phyloP scores from a whole-genome alignment of 331 rosid species.

The Rosa hybrid region DNA sequence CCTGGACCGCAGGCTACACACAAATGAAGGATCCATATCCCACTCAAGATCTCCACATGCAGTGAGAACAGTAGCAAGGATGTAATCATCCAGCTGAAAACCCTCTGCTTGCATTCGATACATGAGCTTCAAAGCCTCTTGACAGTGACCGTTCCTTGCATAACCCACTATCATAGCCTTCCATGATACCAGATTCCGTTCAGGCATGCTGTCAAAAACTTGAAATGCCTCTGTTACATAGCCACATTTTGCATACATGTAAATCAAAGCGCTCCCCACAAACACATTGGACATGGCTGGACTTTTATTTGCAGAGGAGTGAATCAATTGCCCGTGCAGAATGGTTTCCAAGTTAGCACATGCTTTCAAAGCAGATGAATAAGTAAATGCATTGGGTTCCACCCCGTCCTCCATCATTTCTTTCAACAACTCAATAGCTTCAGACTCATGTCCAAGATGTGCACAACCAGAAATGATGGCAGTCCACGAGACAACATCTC shows the following conservation, averaged over 20 bases:
- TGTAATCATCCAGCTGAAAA: constrained; percentile 71
- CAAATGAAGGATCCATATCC: constrained; percentile 42
- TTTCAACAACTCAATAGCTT: constrained; percentile 70
- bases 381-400: constrained; percentile 72
- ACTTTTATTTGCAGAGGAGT: constrained; percentile 75
- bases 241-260: constrained; percentile 87
- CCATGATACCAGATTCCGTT: constrained; percentile 81
- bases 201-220: constrained; percentile 84
- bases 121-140: constrained; percentile 81
- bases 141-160: constrained; percentile 76
- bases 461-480: constrained; percentile 88
- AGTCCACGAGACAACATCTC: constrained; percentile 92
- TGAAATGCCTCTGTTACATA: constrained; percentile 64
- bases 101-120: constrained; percentile 82
- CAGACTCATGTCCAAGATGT: constrained; percentile 60
- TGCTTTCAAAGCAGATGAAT: constrained; percentile 80
- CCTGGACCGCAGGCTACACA: constrained; percentile 42
- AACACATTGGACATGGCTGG: constrained; percentile 68
- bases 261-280: constrained; percentile 79
- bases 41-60: constrained; percentile 59
- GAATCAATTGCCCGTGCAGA: constrained; percentile 63
- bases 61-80: constrained; percentile 56
- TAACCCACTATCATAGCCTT: constrained; percentile 84
- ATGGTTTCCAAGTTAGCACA: constrained; percentile 68
- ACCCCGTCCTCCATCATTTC: constrained; percentile 85